Percentiles rank a stretch among this genome's conserved stretches.
Evolutionary conservation across 1,284 basidiomycete species (phyloP).

Genomic region (Malassezia obtusa): DNA sequence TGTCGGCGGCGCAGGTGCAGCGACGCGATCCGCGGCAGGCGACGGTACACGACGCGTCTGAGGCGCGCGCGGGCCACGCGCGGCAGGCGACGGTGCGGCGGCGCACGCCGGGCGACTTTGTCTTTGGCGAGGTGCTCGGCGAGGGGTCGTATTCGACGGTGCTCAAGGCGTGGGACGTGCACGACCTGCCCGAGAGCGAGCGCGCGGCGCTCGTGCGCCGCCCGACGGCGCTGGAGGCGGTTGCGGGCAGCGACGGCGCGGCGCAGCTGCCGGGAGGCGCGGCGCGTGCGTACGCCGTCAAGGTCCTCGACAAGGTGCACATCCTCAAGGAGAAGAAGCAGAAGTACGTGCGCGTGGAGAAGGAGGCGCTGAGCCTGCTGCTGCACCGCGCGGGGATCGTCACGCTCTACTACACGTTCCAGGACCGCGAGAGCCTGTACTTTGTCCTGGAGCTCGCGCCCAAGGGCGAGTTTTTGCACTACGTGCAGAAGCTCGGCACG

Average conservation of each 20-base stretch:
- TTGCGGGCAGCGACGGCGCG: not conserved
- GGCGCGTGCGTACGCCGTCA: slow-evolving; percentile 38
- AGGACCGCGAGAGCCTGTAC: slow-evolving; percentile 44
- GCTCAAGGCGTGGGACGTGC: slow-evolving; percentile 43
- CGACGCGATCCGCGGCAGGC: not conserved
- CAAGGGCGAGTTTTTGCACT: slow-evolving; percentile 42
- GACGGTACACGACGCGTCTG: not conserved
- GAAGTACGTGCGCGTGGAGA: slow-evolving; percentile 45
- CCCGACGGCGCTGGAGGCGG: slow-evolving; percentile 5
- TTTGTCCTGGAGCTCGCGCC: slow-evolving; percentile 44
- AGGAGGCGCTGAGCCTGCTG: slow-evolving; percentile 43
- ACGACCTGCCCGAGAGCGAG: slow-evolving; percentile 10
- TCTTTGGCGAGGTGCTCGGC: slow-evolving; percentile 45
- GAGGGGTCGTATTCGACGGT: slow-evolving; percentile 47
- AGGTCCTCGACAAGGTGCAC: slow-evolving; percentile 47
- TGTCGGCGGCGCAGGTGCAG: not conserved
- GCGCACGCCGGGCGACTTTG: slow-evolving; percentile 36
- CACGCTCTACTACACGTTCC: slow-evolving; percentile 45
- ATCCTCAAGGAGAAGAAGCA: slow-evolving; percentile 48
- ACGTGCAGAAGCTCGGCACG: slow-evolving; percentile 36
- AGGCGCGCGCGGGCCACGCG: not conserved
- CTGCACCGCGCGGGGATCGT: slow-evolving; percentile 40
- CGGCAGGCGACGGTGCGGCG: not conserved
- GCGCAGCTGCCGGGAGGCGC: slow-evolving; percentile 13
- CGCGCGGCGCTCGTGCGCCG: not conserved